Conservation (phyloP, 148 eudicot genomes). For the Gaultheria prostrata region DNA sequence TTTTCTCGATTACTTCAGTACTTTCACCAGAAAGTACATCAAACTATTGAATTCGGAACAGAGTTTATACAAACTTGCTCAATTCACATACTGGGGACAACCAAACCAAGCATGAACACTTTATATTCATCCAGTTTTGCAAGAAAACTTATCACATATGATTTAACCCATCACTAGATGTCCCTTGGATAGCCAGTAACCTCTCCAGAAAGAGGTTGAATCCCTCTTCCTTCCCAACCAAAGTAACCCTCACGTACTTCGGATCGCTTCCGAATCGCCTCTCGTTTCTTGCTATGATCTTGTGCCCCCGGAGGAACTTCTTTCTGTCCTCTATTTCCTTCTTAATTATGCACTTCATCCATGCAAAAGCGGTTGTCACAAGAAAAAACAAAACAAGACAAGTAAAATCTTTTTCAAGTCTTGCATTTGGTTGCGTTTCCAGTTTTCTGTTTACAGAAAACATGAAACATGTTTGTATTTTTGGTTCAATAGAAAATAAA, state of each 20-base stretch:
- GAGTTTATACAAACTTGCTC: not conserved
- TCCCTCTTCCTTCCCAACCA: slow-evolving; percentile 61
- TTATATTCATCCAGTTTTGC: not conserved
- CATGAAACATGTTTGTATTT: not conserved
- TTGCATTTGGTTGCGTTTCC: not conserved
- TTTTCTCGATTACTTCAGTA: no score
- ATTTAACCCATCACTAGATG: not conserved
- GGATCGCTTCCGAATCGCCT: slow-evolving; percentile 44
- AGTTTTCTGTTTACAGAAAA: not conserved
- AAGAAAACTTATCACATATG: not conserved
- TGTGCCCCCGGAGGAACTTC: slow-evolving; percentile 41
- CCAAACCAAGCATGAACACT: no score
- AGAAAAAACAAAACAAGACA: not conserved
- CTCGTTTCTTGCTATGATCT: slow-evolving; percentile 58
- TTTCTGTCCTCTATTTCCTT: slow-evolving; percentile 36
- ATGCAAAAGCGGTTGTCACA: slow-evolving; percentile 61
- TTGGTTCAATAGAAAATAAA: no score
- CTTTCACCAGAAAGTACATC: not conserved
- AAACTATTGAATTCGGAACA: not conserved
- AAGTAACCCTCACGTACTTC: slow-evolving; percentile 25
- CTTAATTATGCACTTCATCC: slow-evolving; percentile 60
- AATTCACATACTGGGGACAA: not conserved
- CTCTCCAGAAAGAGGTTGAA: slow-evolving; percentile 58
- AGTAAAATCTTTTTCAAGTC: not conserved
- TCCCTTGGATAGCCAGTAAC: slow-evolving; percentile 29